Conservation (phyloP, 2,329 filamentous ascomycete species). For the Pseudogymnoascus sp. region DNA sequence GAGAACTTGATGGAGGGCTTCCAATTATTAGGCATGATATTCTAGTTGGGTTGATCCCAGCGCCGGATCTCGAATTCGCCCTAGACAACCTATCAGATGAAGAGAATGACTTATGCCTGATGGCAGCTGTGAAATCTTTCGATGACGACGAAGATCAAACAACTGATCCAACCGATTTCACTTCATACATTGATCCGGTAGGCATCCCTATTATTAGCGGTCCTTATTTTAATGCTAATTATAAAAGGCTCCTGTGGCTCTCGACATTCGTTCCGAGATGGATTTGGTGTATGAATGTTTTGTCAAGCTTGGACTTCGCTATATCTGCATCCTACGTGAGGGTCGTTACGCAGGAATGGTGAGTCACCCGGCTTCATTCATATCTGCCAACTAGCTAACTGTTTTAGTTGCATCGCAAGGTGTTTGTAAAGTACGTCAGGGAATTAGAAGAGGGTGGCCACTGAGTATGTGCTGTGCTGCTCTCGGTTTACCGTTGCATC, state of each 20-base stretch:
- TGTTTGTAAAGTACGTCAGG: slow-evolving; percentile 88
- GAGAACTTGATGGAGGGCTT: slow-evolving; percentile 85
- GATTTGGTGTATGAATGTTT: slow-evolving; percentile 96
- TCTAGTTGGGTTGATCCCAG: slow-evolving; percentile 84
- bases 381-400: slow-evolving; percentile 12
- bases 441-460: slow-evolving; percentile 53
- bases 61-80: slow-evolving; percentile 86
- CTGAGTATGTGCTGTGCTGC: not conserved
- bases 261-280: slow-evolving; percentile 85
- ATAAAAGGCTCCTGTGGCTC: slow-evolving; percentile 63
- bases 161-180: slow-evolving; percentile 70
- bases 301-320: slow-evolving; percentile 83
- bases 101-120: slow-evolving; percentile 64
- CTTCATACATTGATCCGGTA: slow-evolving; percentile 80
- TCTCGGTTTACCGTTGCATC: not conserved
- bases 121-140: slow-evolving; percentile 58
- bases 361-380: slow-evolving; percentile 30
- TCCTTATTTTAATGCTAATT: not conserved
- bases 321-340: slow-evolving; percentile 79
- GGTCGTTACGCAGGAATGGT: slow-evolving; percentile 85
- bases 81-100: slow-evolving; percentile 77
- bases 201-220: slow-evolving; percentile 22
- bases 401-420: slow-evolving; percentile 78
- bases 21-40: slow-evolving; percentile 73
- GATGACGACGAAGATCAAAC: slow-evolving; percentile 55